These are phyloP conservation scores for Lippia alba DNA, from an alignment of 305 asterid genomes.

Conservation along the genomic window DNA sequence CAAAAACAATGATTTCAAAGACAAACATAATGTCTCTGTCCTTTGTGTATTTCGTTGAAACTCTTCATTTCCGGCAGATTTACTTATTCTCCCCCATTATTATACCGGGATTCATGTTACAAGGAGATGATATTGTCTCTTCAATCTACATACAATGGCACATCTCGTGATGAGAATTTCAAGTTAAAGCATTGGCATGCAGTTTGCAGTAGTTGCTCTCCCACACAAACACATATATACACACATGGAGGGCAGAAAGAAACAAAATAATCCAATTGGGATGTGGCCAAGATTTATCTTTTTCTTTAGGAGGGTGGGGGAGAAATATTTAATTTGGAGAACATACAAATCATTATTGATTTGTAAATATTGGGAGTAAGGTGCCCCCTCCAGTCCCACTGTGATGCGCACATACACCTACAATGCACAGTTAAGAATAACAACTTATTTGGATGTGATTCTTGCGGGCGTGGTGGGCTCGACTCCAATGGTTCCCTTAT, in stretches of 20 bases:
- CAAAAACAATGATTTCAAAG: too few relatives aligned
- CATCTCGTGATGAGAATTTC: constrained; percentile 89
- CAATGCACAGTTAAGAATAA: not conserved
- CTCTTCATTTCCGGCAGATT: constrained; percentile 5
- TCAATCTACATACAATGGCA: constrained; percentile 79
- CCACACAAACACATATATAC: not conserved
- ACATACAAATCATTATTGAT: too few relatives aligned
- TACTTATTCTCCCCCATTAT: constrained; percentile 59
- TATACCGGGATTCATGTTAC: constrained; percentile 97
- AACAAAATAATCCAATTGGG: too few relatives aligned
- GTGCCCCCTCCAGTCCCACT: too few relatives aligned
- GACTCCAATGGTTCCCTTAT: constrained; percentile 96
- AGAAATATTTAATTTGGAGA: too few relatives aligned
- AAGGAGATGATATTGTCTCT: constrained; percentile 86
- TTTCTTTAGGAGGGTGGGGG: too few relatives aligned
- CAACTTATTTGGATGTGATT: constrained; percentile 18
- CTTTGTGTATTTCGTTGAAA: not conserved
- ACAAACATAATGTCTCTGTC: constrained; percentile 48
- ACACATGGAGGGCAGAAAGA: too few relatives aligned
- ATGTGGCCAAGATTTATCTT: too few relatives aligned
- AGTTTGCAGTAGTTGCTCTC: constrained; percentile 39
- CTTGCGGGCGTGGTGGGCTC: constrained; percentile 91
- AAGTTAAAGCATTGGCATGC: constrained; percentile 85
- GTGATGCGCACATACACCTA: not conserved
- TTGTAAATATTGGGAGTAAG: too few relatives aligned